Base-by-base conservation (phyloP, 768 basidiomycete species). In the Melanogaster broomeanus region DNA sequence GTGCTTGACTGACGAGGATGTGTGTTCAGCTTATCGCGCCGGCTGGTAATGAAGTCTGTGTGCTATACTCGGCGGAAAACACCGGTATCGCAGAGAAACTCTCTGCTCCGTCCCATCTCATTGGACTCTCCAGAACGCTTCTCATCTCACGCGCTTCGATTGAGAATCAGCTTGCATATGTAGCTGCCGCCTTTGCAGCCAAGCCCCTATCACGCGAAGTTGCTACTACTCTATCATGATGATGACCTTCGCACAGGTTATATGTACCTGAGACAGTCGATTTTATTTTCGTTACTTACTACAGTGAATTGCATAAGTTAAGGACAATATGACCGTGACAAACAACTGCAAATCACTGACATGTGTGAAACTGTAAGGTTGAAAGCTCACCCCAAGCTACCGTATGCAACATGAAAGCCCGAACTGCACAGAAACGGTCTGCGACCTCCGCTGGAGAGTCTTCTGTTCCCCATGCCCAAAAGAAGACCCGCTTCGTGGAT, bases 401-500 rank as follows among this genome's bases (percentile, higher is more conserved):
- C 19, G 8, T 6, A 8, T 10, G 27, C 38, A 42, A 43, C 25
- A 72, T 77, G 77, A 68, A 71, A 30, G 51, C 72, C 42, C 70
- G 76, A 54, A 65, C 69, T 19, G 64, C 72, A 19, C 73, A 67
- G 25, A 80, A 80, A 58, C 76, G 78, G 41, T 66, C 74, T 27
- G 77, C 77, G 34, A 63, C 59, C 16, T 65, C 66, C 6, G 64
- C 53, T 25, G 67, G 61, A 1, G 77, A 74, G 25, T 62, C 69
- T 2, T 64, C 70, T 1, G 55, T 66, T 18, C 68, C 66, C 8
- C 62, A 67, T 24, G 59, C 49, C 22, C 56, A 74, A 3, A 90
- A 91, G 69, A 90, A 88, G 61, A 84, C 87, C n/a, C 85, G 89
- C 44, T 87, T 91, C 53, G 77, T 85, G 24, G 88, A 90, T 33